Percentiles rank a stretch among this genome's conserved stretches.
phyloP scores from a whole-genome alignment of 768 basidiomycete genomes.

The Russula griseocarnosa region DNA sequence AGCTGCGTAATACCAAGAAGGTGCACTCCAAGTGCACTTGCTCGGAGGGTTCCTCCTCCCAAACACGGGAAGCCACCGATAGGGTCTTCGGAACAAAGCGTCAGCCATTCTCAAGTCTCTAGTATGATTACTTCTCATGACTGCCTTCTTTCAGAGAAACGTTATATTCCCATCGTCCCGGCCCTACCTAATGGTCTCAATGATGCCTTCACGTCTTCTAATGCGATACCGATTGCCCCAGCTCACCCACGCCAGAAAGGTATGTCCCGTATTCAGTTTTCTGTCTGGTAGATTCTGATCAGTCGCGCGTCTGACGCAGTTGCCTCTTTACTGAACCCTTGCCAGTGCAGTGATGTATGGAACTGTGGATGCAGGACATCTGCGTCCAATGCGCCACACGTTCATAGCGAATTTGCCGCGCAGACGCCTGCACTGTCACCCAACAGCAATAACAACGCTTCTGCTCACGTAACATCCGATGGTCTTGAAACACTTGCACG shows the following conservation, averaged over 20 bases:
- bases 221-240: conserved; percentile 7
- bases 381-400: background rate
- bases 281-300: background rate
- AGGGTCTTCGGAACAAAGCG: conserved; percentile 29
- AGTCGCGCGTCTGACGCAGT: conserved; percentile 12
- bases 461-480: background rate
- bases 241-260: conserved; percentile 28
- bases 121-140: background rate
- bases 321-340: conserved; percentile 27
- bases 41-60: conserved; percentile 15
- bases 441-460: conserved; percentile 17
- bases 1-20: conserved; percentile 26
- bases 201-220: conserved; percentile 19
- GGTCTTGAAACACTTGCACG: conserved; percentile 27
- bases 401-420: conserved; percentile 15
- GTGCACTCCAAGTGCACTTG: conserved; percentile 30
- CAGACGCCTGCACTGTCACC: background rate
- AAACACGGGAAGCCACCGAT: conserved; percentile 19
- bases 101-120: conserved; percentile 6
- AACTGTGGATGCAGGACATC: conserved; percentile 20
- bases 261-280: background rate
- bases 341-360: conserved; percentile 25
- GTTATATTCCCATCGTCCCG: conserved; percentile 29
- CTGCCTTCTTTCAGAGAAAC: conserved; percentile 23
- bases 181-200: conserved; percentile 29